Percentiles rank a stretch among this genome's conserved stretches.
These are phyloP conservation scores for Aschersonia sp. DNA, from an alignment of 2,329 filamentous ascomycete genomes.

Conservation along the genomic window DNA sequence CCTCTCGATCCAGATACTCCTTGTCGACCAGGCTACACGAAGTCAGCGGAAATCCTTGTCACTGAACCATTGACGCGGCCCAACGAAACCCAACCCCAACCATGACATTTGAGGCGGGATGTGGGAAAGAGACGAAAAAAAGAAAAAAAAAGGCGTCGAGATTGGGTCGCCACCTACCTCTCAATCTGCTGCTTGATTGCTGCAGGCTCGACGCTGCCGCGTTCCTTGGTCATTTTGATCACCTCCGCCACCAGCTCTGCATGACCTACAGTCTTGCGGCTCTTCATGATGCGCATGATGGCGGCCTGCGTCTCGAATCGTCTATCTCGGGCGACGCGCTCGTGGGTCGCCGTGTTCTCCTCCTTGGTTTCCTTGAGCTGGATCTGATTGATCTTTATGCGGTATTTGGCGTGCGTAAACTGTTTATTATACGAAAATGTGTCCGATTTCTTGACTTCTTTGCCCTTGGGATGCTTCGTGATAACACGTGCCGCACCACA, in stretches of 20 bases:
- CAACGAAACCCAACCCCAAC: neutral
- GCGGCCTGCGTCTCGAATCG: constrained; percentile 96
- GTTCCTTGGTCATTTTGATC: constrained; percentile 74
- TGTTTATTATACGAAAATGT: constrained; percentile 68
- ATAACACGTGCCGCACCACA: constrained; percentile 81
- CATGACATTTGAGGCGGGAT: neutral
- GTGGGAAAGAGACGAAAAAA: neutral
- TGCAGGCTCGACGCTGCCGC: constrained; percentile 70
- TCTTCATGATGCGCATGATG: constrained; percentile 96
- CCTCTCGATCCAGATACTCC: constrained; percentile 78
- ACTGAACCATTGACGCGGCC: constrained; percentile 3
- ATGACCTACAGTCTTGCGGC: constrained; percentile 73
- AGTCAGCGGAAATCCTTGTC: constrained; percentile 1
- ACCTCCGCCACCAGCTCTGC: constrained; percentile 82
- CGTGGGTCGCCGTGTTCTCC: constrained; percentile 89
- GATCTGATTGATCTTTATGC: constrained; percentile 98
- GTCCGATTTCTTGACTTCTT: constrained; percentile 66
- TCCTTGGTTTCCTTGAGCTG: constrained; percentile 92
- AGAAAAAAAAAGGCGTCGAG: neutral
- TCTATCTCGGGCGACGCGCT: constrained; percentile 74
- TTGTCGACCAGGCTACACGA: constrained; percentile 69
- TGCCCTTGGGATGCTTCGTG: constrained; percentile 69
- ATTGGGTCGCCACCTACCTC: constrained; percentile 41
- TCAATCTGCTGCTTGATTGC: constrained; percentile 98
- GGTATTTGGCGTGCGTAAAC: constrained; percentile 71